These are phyloP conservation scores for Nicotiana benthamiana DNA, from an alignment of 257 asterid species.

Conservation along the genomic window DNA sequence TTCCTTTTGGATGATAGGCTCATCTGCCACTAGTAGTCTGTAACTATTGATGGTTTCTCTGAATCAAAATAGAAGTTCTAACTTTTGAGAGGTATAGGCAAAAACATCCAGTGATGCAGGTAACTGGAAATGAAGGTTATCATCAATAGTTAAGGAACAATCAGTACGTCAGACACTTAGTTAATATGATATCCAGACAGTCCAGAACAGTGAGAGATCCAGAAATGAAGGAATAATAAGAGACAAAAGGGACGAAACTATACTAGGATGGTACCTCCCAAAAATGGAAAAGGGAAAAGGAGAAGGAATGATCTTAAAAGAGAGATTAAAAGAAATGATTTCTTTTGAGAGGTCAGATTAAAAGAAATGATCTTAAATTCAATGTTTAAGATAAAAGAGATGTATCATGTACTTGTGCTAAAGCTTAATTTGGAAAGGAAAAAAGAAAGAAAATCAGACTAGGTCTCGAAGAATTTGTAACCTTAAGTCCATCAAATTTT, in stretches of 20 bases:
- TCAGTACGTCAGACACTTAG: not conserved
- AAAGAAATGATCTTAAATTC: not conserved
- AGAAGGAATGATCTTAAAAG: too few relatives aligned
- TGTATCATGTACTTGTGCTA: not conserved
- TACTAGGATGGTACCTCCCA: not conserved
- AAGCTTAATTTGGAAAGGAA: not conserved
- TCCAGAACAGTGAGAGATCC: not conserved
- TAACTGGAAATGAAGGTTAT: not conserved
- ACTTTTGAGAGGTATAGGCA: not conserved
- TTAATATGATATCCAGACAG: not conserved
- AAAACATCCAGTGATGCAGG: not conserved
- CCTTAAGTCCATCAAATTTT: conserved; percentile 86
- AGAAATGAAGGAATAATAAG: not conserved
- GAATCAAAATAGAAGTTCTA: not conserved
- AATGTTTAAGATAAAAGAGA: not conserved
- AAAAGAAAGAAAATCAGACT: not conserved
- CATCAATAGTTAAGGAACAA: not conserved
- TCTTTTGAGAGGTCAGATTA: not conserved
- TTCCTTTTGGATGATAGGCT: not conserved
- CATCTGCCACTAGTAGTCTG: not conserved
- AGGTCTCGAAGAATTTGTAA: not conserved
- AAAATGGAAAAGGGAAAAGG: not conserved
- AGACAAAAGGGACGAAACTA: not conserved
- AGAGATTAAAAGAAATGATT: not conserved
- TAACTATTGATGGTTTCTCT: not conserved